Percentiles rank a stretch among this genome's conserved stretches.
These are phyloP conservation scores for Fistulina hepatica DNA, from an alignment of 1,284 basidiomycete species.

Conservation along the genomic window DNA sequence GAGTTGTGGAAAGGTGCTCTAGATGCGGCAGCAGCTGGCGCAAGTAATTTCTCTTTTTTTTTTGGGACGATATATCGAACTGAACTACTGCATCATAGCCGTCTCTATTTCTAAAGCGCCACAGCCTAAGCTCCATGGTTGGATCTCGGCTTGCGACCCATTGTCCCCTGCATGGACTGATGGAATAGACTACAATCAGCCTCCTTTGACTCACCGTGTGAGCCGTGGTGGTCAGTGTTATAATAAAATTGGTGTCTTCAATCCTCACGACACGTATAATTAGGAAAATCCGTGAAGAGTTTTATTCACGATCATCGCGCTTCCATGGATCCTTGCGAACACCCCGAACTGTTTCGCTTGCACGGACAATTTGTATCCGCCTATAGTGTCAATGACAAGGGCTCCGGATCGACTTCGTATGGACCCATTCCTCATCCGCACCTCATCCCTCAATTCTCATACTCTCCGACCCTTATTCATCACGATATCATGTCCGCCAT, in stretches of 20 bases:
- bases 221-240: too few relatives aligned
- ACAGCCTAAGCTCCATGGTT: slow-evolving; percentile 27
- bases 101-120: slow-evolving; percentile 23
- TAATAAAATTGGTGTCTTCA: too few relatives aligned
- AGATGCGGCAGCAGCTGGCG: slow-evolving; percentile 30
- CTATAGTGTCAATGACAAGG: too few relatives aligned
- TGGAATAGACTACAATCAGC: slow-evolving; percentile 20
- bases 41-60: slow-evolving; percentile 25
- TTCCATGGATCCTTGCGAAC: slow-evolving; percentile 53
- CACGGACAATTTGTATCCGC: slow-evolving; percentile 50
- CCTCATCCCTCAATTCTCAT: slow-evolving; percentile 46
- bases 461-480: slow-evolving; percentile 45
- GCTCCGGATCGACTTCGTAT: too few relatives aligned
- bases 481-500: slow-evolving; percentile 48
- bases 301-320: slow-evolving; percentile 42
- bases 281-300: slow-evolving; percentile 30
- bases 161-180: slow-evolving; percentile 26
- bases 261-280: too few relatives aligned
- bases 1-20: slow-evolving; percentile 30
- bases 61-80: background rate
- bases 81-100: slow-evolving; percentile 24
- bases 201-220: slow-evolving; percentile 18
- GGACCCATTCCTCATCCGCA: slow-evolving; percentile 39
- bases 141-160: slow-evolving; percentile 32
- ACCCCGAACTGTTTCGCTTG: slow-evolving; percentile 37